A percentile compares a stretch with the other conserved stretches of the same genome.
phyloP scores from a whole-genome alignment of 768 basidiomycete species.

The Lyophyllum semitale region DNA sequence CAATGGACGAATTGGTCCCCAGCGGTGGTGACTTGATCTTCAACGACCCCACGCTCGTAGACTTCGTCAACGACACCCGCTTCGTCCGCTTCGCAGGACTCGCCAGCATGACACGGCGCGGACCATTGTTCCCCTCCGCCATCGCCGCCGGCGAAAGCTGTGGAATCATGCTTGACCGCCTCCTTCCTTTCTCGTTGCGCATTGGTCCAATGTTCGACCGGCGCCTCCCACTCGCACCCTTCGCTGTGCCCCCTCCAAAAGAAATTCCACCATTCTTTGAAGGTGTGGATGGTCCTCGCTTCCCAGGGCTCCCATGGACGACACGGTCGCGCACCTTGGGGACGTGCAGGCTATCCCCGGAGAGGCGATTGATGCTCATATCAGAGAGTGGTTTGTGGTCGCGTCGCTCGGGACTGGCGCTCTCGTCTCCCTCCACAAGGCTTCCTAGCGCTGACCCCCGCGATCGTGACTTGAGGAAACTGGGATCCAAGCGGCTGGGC shows the following conservation, averaged over 20 bases:
- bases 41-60: constrained; percentile 32
- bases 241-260: constrained; percentile 19
- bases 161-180: constrained; percentile 84
- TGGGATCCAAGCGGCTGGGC: constrained; percentile 68
- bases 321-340: constrained; percentile 40
- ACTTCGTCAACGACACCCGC: constrained; percentile 54
- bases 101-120: constrained; percentile 39
- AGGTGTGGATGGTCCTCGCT: constrained; percentile 51
- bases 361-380: constrained; percentile 61
- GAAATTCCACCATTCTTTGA: constrained; percentile 26
- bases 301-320: constrained; percentile 43
- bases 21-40: constrained; percentile 27
- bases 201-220: constrained; percentile 79
- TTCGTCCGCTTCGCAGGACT: constrained; percentile 66
- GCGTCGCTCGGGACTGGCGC: constrained; percentile 32
- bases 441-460: constrained; percentile 55
- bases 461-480: constrained; percentile 61
- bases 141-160: constrained; percentile 54
- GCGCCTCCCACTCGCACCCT: constrained; percentile 46
- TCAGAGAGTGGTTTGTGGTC: constrained; percentile 56
- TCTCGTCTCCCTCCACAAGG: constrained; percentile 75
- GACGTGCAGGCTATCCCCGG: constrained; percentile 30
- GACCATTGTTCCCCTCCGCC: constrained; percentile 33
- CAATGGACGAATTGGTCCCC: constrained; percentile 25
- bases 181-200: constrained; percentile 69